These are phyloP conservation scores for Pleurotus platypus DNA, from an alignment of 768 basidiomycete species.

Conservation along the genomic window DNA sequence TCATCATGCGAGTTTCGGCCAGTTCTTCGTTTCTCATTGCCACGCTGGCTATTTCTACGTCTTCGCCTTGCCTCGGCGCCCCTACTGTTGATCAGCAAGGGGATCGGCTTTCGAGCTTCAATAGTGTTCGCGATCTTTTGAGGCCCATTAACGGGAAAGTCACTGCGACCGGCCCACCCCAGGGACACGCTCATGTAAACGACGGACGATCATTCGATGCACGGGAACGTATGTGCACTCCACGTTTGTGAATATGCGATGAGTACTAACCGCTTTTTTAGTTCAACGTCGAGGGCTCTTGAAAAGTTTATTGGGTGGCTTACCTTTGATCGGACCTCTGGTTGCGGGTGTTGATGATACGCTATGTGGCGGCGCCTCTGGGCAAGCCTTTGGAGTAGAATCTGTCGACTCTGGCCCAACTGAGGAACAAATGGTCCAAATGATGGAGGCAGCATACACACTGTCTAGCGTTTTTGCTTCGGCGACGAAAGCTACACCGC, in stretches of 20 bases:
- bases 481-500: too few relatives aligned
- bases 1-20: conserved; percentile 42
- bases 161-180: too few relatives aligned
- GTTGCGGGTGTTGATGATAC: not conserved
- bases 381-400: not conserved
- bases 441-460: too few relatives aligned
- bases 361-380: not conserved
- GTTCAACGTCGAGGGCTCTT: not conserved
- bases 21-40: conserved; percentile 47
- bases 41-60: conserved; percentile 46
- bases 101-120: conserved; percentile 11
- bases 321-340: not conserved
- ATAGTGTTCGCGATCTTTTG: not conserved
- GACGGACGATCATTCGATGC: too few relatives aligned
- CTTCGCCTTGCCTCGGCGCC: conserved; percentile 42
- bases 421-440: too few relatives aligned
- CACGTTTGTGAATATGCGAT: too few relatives aligned
- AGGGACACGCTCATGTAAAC: too few relatives aligned
- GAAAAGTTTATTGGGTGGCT: not conserved
- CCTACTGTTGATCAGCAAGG: conserved; percentile 30
- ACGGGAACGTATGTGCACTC: too few relatives aligned
- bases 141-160: not conserved
- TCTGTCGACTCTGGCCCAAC: too few relatives aligned
- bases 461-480: too few relatives aligned
- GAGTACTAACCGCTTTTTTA: too few relatives aligned